Evolutionary conservation across 495 filamentous ascomycete genomes (phyloP), one percentile per base, ranked within the genome.

Genomic region (Penicillium lagena): DNA sequence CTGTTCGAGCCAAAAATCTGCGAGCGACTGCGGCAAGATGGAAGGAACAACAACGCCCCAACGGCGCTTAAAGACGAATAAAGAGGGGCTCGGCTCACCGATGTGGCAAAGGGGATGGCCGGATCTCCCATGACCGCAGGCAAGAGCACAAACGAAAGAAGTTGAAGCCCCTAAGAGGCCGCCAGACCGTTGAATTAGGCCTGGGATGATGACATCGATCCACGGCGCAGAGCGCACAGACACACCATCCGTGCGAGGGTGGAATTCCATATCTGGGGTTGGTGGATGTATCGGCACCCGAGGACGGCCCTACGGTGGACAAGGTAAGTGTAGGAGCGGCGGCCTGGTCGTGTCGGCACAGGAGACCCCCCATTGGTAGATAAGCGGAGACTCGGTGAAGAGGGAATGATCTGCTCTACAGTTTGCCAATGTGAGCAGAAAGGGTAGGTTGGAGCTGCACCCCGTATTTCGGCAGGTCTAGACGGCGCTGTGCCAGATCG

Each of bases 191-290:
- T 52, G 40, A 35, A 47, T 48, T 37, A 37, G 47, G 43, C 43
- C 48, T 46, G 10, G 35, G 35, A 49, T 17, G 31, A 42, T 36
- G 40, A 47, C 40, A 52, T 31, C 35, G 55, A 60, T 60, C 49
- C 49, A 43, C 53, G 49, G 43, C 46, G 44, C 47, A 22, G 22
- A 22, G 22, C 22, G 58, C 58, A 60, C 58, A 58, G 58, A 60
- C 51, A 29, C 22, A 14, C 33, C 51, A 43, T 46, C 49, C 47
- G 47, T 31, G 33, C 36, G 51, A 47, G 39, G 36, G 41, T 43
- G 48, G 42, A 49, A 52, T 14, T 38, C 47, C 36, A 46, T 39
- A 56, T 52, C 50, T 45, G 57, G 54, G 56, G 54, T 49, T 42
- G 37, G 49, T 41, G 45, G 47, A 29, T 35, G 35, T 31, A 22